phyloP scores from a whole-genome alignment of 2,329 filamentous ascomycete genomes.

The Ramularia endophylla region DNA sequence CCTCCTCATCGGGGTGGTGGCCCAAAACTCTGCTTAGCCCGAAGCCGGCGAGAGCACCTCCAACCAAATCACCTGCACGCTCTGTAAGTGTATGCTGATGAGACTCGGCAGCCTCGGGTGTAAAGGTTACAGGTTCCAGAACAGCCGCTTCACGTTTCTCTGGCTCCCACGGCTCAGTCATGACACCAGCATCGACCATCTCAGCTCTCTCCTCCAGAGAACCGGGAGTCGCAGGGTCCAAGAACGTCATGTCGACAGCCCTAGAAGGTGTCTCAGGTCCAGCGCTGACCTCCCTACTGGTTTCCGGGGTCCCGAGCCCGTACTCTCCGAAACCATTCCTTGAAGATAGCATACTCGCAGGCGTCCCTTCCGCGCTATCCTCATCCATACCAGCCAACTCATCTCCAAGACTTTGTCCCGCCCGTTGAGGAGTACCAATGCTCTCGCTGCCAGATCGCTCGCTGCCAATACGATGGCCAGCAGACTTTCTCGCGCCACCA shows the following conservation, averaged over 20 bases:
- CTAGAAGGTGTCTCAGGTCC: constrained; percentile 19
- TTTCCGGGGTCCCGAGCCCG: constrained; percentile 14
- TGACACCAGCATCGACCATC: constrained; percentile 57
- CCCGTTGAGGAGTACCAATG: constrained; percentile 37
- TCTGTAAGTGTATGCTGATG: constrained; percentile 15
- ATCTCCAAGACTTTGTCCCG: constrained; percentile 77
- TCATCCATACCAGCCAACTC: constrained; percentile 73
- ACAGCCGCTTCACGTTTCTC: constrained; percentile 11
- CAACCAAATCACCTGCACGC: constrained; percentile 26
- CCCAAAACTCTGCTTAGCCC: constrained; percentile 26
- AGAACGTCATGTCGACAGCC: background rate
- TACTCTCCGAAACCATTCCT: constrained; percentile 9
- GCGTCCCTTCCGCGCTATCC: constrained; percentile 53
- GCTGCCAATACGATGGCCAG: constrained; percentile 38
- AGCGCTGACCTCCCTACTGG: constrained; percentile 35
- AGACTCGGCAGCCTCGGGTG: background rate
- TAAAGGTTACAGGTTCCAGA: background rate
- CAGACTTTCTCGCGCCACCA: constrained; percentile 44
- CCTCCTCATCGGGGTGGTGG: background rate
- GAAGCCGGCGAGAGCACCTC: constrained; percentile 30
- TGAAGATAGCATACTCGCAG: constrained; percentile 18
- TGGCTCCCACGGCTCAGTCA: constrained; percentile 56
- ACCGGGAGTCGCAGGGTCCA: too few relatives aligned
- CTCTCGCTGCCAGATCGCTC: constrained; percentile 22
- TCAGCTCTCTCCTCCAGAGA: constrained; percentile 13